Evolutionary conservation across 768 basidiomycete genomes (phyloP).

Genomic region (Phlebiopsis flavidoalba): DNA sequence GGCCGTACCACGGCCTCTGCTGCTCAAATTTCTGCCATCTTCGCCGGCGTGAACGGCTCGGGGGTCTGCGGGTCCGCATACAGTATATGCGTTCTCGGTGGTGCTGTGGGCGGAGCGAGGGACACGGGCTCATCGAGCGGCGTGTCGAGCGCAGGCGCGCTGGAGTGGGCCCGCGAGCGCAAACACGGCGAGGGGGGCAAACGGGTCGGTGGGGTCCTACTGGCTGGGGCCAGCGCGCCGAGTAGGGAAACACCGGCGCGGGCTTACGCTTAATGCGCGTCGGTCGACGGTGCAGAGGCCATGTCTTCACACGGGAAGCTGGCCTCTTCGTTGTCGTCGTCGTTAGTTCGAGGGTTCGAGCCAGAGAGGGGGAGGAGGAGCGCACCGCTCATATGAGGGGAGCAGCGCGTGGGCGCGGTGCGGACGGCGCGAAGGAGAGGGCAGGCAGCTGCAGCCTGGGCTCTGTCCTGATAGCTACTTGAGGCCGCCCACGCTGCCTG

Average conservation of each 20-base stretch:
- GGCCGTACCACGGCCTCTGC: slow-evolving; percentile 12
- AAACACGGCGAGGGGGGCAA: slow-evolving; percentile 64
- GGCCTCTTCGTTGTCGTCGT: background rate
- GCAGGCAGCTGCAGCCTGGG: background rate
- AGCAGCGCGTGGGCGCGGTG: background rate
- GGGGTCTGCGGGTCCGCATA: background rate
- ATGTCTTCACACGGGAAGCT: background rate
- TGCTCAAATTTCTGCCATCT: background rate
- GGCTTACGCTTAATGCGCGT: slow-evolving; percentile 48
- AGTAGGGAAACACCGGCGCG: slow-evolving; percentile 45
- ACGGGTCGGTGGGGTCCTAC: slow-evolving; percentile 69
- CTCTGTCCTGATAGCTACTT: too few species aligned
- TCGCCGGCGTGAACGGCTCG: background rate
- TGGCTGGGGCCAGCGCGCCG: slow-evolving; percentile 56
- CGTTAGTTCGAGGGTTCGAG: background rate
- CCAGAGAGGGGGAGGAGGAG: background rate
- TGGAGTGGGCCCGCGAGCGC: slow-evolving; percentile 49
- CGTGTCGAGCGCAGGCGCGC: slow-evolving; percentile 16
- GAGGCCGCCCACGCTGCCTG: too few species aligned
- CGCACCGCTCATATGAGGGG: background rate
- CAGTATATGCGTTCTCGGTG: background rate
- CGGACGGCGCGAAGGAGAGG: background rate
- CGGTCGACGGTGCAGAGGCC: background rate
- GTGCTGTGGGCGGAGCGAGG: background rate
- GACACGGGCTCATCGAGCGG: slow-evolving; percentile 1